A percentile compares a stretch with the other conserved stretches of the same genome.
These are phyloP conservation scores for Mucor circinelloides DNA, from an alignment of 371 early-diverging fungal genomes.

Conservation along the genomic window DNA sequence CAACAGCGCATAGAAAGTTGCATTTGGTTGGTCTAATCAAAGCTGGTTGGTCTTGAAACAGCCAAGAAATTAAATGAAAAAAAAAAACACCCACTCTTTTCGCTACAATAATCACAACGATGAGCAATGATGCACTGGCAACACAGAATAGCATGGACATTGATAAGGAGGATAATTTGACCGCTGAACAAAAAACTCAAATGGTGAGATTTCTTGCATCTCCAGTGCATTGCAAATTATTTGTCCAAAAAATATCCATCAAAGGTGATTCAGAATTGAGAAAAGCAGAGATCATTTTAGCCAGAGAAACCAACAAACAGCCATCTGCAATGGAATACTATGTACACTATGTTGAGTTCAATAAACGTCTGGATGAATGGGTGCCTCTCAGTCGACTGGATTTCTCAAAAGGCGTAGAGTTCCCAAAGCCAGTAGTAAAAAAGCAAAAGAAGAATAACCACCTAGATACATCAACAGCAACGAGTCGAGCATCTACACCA, in stretches of 20 bases:
- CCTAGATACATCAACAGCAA: constrained; percentile 25
- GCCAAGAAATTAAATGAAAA: background rate
- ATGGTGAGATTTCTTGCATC: constrained; percentile 33
- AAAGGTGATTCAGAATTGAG: constrained; percentile 66
- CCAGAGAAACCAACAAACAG: constrained; percentile 59
- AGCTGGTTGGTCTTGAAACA: background rate
- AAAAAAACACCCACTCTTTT: background rate
- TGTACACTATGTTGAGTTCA: constrained; percentile 98
- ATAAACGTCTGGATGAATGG: constrained; percentile 99
- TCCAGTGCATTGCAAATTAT: constrained; percentile 69
- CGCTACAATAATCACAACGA: background rate
- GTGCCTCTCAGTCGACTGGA: constrained; percentile 76
- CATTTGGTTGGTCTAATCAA: background rate
- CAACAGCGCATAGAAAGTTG: background rate
- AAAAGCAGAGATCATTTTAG: constrained; percentile 92
- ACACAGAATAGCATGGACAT: background rate
- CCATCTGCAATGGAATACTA: constrained; percentile 78
- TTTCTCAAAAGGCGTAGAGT: constrained; percentile 72
- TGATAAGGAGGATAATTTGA: background rate
- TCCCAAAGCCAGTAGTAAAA: constrained; percentile 72
- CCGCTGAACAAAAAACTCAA: constrained; percentile 6
- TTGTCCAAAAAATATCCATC: constrained; percentile 64
- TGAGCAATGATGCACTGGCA: background rate
- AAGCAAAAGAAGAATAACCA: constrained; percentile 37
- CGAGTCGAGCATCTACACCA: constrained; percentile 15